phyloP scores from a whole-genome alignment of 768 basidiomycete species.

The Lentinula sp. region DNA sequence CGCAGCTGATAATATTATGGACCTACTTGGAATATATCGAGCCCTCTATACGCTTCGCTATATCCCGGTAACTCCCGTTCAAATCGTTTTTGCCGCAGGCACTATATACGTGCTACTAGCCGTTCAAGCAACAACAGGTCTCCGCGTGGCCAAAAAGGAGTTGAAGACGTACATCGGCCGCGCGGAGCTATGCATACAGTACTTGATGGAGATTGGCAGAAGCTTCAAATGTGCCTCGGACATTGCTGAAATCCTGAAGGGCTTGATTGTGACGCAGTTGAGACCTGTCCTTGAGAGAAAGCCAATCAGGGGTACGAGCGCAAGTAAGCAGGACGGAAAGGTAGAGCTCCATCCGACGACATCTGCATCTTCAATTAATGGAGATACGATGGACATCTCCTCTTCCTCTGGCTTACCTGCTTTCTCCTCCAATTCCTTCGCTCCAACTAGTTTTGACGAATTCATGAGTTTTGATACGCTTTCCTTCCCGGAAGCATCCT shows the following conservation, averaged over 20 bases:
- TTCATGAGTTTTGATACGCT: neutral
- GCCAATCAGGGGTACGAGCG: neutral
- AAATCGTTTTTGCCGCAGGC: conserved; percentile 30
- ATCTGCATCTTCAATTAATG: neutral
- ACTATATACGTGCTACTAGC: conserved; percentile 30
- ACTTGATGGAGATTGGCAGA: conserved; percentile 23
- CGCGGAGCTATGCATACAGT: conserved; percentile 23
- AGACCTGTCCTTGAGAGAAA: conserved; percentile 5
- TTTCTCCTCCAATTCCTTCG: neutral
- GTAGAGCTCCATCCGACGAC: neutral
- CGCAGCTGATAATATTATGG: conserved; percentile 28
- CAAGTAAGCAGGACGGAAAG: neutral
- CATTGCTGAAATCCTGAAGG: conserved; percentile 17
- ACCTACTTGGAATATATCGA: conserved; percentile 24
- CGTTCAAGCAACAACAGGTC: conserved; percentile 21
- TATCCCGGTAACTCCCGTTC: conserved; percentile 27
- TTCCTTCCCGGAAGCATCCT: neutral
- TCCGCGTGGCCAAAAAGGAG: conserved; percentile 19
- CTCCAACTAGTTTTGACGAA: neutral
- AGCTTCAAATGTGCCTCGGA: conserved; percentile 23
- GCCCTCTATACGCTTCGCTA: conserved; percentile 28
- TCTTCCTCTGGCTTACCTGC: neutral
- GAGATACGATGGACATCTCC: neutral
- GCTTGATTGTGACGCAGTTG: conserved; percentile 14
- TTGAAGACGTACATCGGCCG: conserved; percentile 18